Percentiles rank a stretch among this genome's conserved stretches.
phyloP scores from a whole-genome alignment of 768 basidiomycete genomes.

The Lactarius trivialis region DNA sequence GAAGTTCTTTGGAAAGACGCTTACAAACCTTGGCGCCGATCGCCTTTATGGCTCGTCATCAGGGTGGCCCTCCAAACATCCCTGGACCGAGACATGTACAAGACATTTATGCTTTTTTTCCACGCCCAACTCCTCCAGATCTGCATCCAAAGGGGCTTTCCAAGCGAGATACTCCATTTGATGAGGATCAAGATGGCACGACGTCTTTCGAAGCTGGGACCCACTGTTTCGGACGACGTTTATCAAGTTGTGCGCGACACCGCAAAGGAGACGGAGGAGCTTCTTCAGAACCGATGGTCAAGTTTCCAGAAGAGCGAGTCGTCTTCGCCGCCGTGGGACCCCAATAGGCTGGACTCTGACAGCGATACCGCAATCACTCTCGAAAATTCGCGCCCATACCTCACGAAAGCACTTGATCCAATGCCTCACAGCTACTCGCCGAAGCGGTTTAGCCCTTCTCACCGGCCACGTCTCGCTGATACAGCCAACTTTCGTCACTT shows the following conservation, averaged over 20 bases:
- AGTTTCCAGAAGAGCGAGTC: background rate
- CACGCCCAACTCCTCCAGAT: background rate
- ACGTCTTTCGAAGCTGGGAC: background rate
- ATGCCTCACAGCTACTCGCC: background rate
- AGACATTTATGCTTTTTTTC: background rate
- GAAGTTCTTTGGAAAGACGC: background rate
- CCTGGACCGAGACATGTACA: background rate
- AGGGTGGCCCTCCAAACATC: background rate
- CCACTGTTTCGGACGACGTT: background rate
- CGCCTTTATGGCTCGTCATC: background rate
- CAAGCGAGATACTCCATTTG: background rate
- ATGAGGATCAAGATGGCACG: background rate
- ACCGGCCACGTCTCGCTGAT: background rate
- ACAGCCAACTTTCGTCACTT: background rate
- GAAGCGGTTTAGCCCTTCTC: background rate
- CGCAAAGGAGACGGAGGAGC: background rate
- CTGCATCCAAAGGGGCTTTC: background rate
- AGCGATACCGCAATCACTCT: background rate
- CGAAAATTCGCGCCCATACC: background rate
- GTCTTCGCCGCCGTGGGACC: background rate
- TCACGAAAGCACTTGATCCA: background rate
- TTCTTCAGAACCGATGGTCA: background rate
- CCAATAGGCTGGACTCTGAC: background rate
- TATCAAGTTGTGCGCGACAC: background rate
- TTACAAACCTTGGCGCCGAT: background rate